Evolutionary conservation across 176 grass and related monocot genomes (phyloP), one percentile per base, ranked within the genome.

Genomic region (Guadua angustifolia): DNA sequence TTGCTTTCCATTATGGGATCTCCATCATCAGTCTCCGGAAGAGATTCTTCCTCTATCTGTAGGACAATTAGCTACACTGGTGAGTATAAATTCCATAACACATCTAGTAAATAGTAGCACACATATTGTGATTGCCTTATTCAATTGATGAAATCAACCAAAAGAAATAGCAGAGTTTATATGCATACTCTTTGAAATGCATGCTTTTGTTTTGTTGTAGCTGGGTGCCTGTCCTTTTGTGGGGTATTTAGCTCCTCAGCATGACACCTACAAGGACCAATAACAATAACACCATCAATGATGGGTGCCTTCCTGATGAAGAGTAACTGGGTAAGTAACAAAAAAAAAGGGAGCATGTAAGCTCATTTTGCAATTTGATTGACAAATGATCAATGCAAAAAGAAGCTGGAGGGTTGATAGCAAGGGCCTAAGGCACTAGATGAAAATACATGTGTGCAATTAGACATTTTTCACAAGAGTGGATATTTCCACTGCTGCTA

Each of bases 211-310:
- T 88, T 95, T 49, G 85, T 82, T 79, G 69, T 71, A 86, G 90
- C 61, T 59, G 93, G 96, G 71, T 98, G 96, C 60, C 91, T 90
- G 43, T 98, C 93, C 80, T 93, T 98, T 12, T 11, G 75, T 52
- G 89, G 74, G 39, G 82, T 88, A 83, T 88, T 91, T 80, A 90
- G 87, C 82, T 93, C 87, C 55, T 91, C 85, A 26, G 43, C 59
- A 65, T 93, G 59, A 77, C 95, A 98, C 66, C 95, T 98, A 86
- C 70, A 83, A 82, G 52, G 75, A 90, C 63, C 14, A 84, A 84
- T n/a, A 81, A 84, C 57, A 55, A 70, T 49, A 73, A 43, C 32
- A 71, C 62, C 9, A 17, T 45, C 36, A 73, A 53, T 57, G 45
- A 46, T 65, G 14, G 73, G 22, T 46, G 18, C 18, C 10, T 53